Conservation (phyloP, 176 grass and related monocot species). For the Dactylis glomerata region DNA sequence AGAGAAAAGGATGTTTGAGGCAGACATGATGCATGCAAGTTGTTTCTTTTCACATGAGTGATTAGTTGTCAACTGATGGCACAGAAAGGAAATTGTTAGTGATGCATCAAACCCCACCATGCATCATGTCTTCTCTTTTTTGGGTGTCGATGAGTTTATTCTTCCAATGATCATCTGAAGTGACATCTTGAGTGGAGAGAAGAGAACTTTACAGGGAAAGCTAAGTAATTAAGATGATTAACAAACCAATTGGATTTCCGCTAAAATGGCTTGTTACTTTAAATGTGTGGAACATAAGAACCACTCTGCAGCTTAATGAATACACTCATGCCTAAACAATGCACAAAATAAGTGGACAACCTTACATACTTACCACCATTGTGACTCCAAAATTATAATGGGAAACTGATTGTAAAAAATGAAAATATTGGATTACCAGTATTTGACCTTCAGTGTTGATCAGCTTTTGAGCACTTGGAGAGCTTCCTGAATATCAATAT, state of each 20-base stretch:
- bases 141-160: background rate
- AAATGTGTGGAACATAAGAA: slow-evolving; percentile 24
- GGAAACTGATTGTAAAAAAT: background rate
- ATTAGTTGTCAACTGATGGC: background rate
- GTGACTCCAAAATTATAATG: background rate
- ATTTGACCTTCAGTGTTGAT: background rate
- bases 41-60: background rate
- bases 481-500: background rate
- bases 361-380: background rate
- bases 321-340: background rate
- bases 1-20: slow-evolving; percentile 8
- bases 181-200: background rate
- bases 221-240: background rate
- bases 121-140: background rate
- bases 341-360: slow-evolving; percentile 1
- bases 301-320: background rate
- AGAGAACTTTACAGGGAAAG: slow-evolving; percentile 23
- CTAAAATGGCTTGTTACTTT: slow-evolving; percentile 7
- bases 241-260: too few relatives aligned
- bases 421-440: background rate
- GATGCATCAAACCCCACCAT: background rate
- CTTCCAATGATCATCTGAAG: background rate
- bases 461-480: background rate
- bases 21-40: background rate
- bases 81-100: slow-evolving; percentile 3